Evolutionary conservation across 2,329 filamentous ascomycete species (phyloP), one percentile per base, ranked within the genome.

Genomic region (Colletotrichum eleusines): DNA sequence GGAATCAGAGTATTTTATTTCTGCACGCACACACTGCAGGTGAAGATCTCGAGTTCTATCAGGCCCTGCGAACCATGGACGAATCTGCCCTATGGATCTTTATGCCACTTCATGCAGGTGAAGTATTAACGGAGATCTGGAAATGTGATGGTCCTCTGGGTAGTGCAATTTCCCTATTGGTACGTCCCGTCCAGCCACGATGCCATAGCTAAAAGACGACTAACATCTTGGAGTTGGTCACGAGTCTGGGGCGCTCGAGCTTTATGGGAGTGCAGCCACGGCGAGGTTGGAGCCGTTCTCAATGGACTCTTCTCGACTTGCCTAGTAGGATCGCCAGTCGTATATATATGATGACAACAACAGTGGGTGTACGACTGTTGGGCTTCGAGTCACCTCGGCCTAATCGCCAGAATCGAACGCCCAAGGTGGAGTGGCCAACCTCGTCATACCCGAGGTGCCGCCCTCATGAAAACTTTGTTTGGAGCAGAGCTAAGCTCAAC

Each of bases 91-190:
- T 66, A 2, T 66, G 28, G 55, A 14, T 23, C 3, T 66, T 60
- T 18, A 66, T 54, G 63, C 55, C 46, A 23, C 54, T 66, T 23
- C 35, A 46, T 20, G 5, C 44, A 40, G 48, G 20, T 9, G 46
- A 66, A 23, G 23, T 54, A 35, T n/a, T 60, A 20, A 66, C 63
- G 4, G 54, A 60, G 42, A 66, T 66, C 28, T 60, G 46, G 63
- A 66, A 46, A 46, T 31, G 53, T 7, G n/a, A 60, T 8, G 35
- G 55, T 16, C 31, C 12, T 4, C 12, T 66, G 0, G 8, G 35
- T 2, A 48, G 26, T 8, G 35, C 26, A 9, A 60, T 46, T 54
- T 55, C 23, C 1, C 26, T 66, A n/a, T 46, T 60, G 7, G 63
- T 60, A 44, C 16, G 63, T 66, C 14, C 33, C 12, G 20, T 23